Evolutionary conservation across 2,329 filamentous ascomycete genomes (phyloP).

Genomic region (Fusarium falciforme): DNA sequence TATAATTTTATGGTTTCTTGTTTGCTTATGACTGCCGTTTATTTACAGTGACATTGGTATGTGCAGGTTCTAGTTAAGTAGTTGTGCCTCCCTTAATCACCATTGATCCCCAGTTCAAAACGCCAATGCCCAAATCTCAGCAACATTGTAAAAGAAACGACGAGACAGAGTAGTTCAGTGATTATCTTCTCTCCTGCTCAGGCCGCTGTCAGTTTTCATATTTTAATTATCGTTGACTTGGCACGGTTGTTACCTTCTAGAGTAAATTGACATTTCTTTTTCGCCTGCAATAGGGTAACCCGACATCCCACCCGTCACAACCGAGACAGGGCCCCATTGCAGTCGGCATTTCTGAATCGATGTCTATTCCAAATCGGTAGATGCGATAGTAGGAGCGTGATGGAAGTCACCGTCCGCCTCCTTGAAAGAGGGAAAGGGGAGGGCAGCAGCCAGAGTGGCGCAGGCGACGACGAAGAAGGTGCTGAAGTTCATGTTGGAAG

Average conservation of each 20-base stretch:
- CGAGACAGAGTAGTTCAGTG: not conserved
- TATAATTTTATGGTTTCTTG: not conserved
- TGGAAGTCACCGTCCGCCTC: not conserved
- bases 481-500: slow-evolving; percentile 35
- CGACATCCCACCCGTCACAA: not conserved
- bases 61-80: not conserved
- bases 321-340: not conserved
- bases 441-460: slow-evolving; percentile 33
- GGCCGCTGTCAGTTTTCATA: not conserved
- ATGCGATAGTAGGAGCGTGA: slow-evolving; percentile 7
- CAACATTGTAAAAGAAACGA: not conserved
- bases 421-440: slow-evolving; percentile 31
- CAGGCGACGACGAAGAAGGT: slow-evolving; percentile 33
- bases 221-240: not conserved
- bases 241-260: not conserved
- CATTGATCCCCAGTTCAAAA: not conserved
- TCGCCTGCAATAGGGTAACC: not conserved
- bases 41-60: not conserved
- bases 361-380: slow-evolving; percentile 22
- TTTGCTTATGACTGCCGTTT: not conserved
- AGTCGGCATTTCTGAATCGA: not conserved
- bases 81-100: not conserved
- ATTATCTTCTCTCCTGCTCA: not conserved
- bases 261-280: not conserved
- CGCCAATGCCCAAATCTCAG: not conserved